Evolutionary conservation across 202 grass and related monocot species (phyloP), one percentile per base, ranked within the genome.

Genomic region (Hordeum pubiflorum): DNA sequence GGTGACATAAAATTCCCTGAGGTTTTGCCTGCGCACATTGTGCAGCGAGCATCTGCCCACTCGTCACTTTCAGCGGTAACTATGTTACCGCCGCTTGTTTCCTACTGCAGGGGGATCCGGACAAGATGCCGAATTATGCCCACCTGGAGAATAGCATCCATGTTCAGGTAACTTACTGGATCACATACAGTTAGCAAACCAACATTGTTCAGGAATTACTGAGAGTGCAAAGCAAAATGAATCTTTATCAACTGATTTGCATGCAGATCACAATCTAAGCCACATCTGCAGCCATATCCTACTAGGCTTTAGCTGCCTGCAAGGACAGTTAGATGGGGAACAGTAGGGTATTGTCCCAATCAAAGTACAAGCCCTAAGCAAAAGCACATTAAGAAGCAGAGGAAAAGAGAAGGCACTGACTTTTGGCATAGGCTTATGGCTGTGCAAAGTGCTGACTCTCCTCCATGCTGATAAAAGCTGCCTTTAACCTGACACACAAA

Each of bases 351-450:
- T 24, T 71, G 22, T 32, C 68, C 15, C 52, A 44, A 41, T 58
- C 46, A 69, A 15, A 24, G 69, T 73, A 73, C 44, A 73, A 0
- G 1, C 26, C 69, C 43, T 72, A 72, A 72, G 14, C 23, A 46
- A 72, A 72, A 72, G 54, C 64, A 43, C 10, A 27, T 32, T 68
- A 21, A 43, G 26, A 9, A 11, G 7, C 4, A 72, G 10, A 9
- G 10, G 32, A 38, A 55, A 32, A 12, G 10, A 59, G 27, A 72
- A 50, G 32, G n/a, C 55, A 82, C 3, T 37, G 18, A n/a, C 69
- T 82, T 82, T 82, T 44, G 24, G 4, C 58, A 48, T 82, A 32
- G 39, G 11, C 54, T 37, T 44, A 72, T 32, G 68, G 39, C 50
- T 61, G 10, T 36, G 40, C 43, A 58, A 34, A 82, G 56, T 62